Evolutionary conservation across 2,329 filamentous ascomycete genomes (phyloP), one percentile per base, ranked within the genome.

Genomic region (Pseudogymnoascus sp.): DNA sequence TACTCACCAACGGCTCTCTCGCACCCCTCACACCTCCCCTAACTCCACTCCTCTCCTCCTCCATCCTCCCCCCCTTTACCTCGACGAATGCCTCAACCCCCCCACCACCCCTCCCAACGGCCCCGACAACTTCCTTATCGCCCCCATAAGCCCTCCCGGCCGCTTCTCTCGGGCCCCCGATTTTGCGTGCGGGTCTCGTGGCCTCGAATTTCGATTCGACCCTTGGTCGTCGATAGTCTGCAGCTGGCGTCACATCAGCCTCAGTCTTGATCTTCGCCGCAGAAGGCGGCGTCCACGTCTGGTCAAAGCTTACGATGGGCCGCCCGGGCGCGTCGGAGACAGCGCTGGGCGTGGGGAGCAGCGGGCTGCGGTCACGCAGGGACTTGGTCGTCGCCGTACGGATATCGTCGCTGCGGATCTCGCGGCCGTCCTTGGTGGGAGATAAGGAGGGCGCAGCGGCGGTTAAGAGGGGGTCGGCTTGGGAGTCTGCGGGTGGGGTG

Each of bases 241-340:
- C 78, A 75, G 81, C 80, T 78, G 83, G 79, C 76, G 87, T 89
- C 79, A 84, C 77, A 85, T 91, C 88, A 81, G 89, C 71, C 71
- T 73, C 70, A 62, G 69, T 81, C n/a, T 60, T 60, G 16, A 23
- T 76, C 80, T 80, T 80, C 83, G 80, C 74, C 89, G 84, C 54
- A 7, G 29, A 34, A 36, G 54, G 54, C 73, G 86, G 83, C 80
- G 86, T 89, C 87, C 91, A 96, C 74, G 88, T 84, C 72, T 84
- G 84, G 77, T 96, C 85, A 82, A 97, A 97, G 83, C 93, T 97
- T 81, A 97, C 93, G 80, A 97, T 97, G 67, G 93, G 93, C 73
- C 93, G 86, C 70, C 91, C 91, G 70, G 90, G 89, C 73, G 84
- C 89, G 78, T 97, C 89, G 78, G 92, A 97, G 76, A 97, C 93